Conservation (phyloP, 2,329 filamentous ascomycete species). For the Sclerotinia nivalis region DNA sequence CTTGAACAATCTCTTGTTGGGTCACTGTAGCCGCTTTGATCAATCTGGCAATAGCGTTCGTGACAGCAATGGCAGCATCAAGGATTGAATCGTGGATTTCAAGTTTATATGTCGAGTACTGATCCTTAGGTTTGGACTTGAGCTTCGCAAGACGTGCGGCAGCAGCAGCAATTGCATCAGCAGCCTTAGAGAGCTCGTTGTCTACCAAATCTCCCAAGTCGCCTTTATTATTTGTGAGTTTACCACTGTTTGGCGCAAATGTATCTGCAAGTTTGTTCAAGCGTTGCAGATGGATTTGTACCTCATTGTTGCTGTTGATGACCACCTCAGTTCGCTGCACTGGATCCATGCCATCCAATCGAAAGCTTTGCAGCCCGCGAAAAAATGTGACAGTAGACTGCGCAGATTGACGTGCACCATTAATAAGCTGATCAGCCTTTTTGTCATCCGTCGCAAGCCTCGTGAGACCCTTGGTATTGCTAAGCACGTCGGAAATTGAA, state of each 20-base stretch:
- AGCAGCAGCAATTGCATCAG: conserved; percentile 91
- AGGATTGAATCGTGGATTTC: conserved; percentile 95
- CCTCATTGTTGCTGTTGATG: conserved; percentile 95
- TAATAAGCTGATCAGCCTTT: conserved; percentile 83
- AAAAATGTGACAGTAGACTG: conserved; percentile 91
- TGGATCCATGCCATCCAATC: conserved; percentile 84
- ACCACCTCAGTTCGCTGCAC: conserved; percentile 95
- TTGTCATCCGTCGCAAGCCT: conserved; percentile 94
- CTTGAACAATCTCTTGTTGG: conserved; percentile 94
- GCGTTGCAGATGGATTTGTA: conserved; percentile 89
- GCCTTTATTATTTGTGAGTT: conserved; percentile 74
- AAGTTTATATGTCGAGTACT: conserved; percentile 93
- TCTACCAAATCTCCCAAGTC: conserved; percentile 94
- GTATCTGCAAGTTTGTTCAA: conserved; percentile 91
- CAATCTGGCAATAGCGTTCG: conserved; percentile 86
- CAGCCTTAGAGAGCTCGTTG: conserved; percentile 86
- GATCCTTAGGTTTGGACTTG: conserved; percentile 93
- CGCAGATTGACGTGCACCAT: conserved; percentile 79
- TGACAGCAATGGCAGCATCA: conserved; percentile 89
- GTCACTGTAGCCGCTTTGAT: conserved; percentile 93
- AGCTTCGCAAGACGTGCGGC: conserved; percentile 86
- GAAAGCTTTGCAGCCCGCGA: conserved; percentile 89
- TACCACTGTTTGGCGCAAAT: conserved; percentile 84
- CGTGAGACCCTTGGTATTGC: conserved; percentile 93
- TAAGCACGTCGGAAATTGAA: conserved; percentile 88